Evolutionary conservation across 2,329 filamentous ascomycete genomes (phyloP), one percentile per base, ranked within the genome.

Genomic region (Cadophora luteo-olivacea): DNA sequence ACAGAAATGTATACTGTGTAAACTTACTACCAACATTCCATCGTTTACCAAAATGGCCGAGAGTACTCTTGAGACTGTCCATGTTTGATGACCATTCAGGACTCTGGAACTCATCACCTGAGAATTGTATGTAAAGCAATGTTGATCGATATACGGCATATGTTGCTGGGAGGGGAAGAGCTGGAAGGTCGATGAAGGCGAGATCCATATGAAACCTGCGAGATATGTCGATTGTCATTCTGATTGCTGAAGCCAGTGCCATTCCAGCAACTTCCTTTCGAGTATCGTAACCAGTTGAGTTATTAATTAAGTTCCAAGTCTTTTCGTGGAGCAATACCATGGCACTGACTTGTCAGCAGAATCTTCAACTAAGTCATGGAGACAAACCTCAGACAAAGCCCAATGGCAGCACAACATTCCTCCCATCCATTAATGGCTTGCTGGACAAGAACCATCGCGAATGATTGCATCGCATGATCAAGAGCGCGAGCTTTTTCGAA

Each of bases 21-120:
- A 14, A 69, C 71, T 63, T 71, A 74, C 72, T 68, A n/a, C 71
- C 72, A 69, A 72, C 64, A 51, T 66, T 69, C 71, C 72, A 74
- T 49, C 72, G 65, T 24, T 69, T 68, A 1, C 66, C 65, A 55
- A 73, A 74, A 54, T 71, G 68, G 12, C 63, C 66, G 16, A 74
- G 52, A 3, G 71, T 70, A 24, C 68, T 66, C 62, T 70, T 72
- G 19, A 74, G 61, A 52, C 62, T 66, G 12, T 67, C 49, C 57
- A 74, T 70, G 61, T 72, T 72, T 3, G 61, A n/a, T 32, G 25
- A 63, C 71, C 72, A 72, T 55, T 72, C 71, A n/a, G 64, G 54
- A 25, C 58, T 65, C 19, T 67, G 48, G 41, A 74, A 70, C 5
- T 69, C 68, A 33, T 72, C 66, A 12, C 71, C 70, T 12, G 71